Evolutionary conservation across 2,329 filamentous ascomycete genomes (phyloP).

Genomic region (Helicocarpus griseus): DNA sequence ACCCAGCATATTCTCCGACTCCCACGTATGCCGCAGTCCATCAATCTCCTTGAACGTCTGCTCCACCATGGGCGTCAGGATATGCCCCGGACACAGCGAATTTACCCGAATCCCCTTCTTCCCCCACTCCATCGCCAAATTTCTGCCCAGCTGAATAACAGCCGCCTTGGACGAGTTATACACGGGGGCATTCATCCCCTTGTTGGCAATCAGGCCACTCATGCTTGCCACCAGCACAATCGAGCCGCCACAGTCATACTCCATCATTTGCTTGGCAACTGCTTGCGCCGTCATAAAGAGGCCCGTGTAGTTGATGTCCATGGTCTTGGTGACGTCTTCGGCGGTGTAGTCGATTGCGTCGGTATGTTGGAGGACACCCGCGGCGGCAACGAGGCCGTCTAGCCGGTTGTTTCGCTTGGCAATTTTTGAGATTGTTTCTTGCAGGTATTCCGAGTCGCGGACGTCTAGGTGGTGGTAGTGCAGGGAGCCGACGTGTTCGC

Average conservation of each 20-base stretch:
- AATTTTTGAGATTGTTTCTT: conserved; percentile 27
- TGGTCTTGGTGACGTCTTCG: conserved; percentile 30
- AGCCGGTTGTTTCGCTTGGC: conserved; percentile 25
- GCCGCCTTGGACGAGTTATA: conserved; percentile 48
- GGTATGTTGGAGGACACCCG: conserved; percentile 32
- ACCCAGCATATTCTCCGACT: conserved; percentile 42
- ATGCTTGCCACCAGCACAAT: conserved; percentile 43
- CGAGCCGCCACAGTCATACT: conserved; percentile 38
- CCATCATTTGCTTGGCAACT: conserved; percentile 38
- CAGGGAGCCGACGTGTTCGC: conserved; percentile 29
- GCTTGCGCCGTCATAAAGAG: conserved; percentile 39
- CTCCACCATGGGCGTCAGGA: conserved; percentile 64
- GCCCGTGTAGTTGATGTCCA: conserved; percentile 41
- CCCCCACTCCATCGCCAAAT: conserved; percentile 44
- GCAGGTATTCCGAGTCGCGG: conserved; percentile 27
- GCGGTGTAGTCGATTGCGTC: conserved; percentile 31
- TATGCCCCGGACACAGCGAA: conserved; percentile 43
- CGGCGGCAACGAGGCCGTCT: conserved; percentile 32
- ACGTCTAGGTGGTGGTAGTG: conserved; percentile 40
- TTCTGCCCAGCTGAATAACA: conserved; percentile 42
- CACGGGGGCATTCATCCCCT: conserved; percentile 30
- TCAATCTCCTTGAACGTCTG: conserved; percentile 66
- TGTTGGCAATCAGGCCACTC: conserved; percentile 40
- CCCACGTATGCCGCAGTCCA: conserved; percentile 40
- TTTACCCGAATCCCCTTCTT: conserved; percentile 43